phyloP scores from a whole-genome alignment of 768 basidiomycete genomes.

The Austroboletus festivus region DNA sequence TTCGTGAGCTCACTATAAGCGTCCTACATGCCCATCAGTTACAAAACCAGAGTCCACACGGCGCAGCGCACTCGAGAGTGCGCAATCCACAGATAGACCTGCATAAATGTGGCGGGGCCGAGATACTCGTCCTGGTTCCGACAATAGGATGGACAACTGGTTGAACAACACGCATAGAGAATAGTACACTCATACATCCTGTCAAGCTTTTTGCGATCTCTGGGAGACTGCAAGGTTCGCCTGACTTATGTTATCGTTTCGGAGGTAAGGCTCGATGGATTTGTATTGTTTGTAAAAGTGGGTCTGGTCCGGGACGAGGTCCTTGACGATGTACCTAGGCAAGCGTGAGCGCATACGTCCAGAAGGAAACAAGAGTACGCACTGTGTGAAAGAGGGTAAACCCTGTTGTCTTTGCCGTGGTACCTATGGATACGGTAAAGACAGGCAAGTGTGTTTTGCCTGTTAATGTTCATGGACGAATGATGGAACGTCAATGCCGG shows the following conservation, averaged over 20 bases:
- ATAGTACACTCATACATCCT: constrained; percentile 98
- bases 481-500: too few relatives aligned
- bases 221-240: constrained; percentile 86
- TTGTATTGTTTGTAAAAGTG: constrained; percentile 99
- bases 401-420: constrained; percentile 69
- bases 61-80: constrained; percentile 74
- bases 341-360: too few relatives aligned
- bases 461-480: constrained; percentile 99
- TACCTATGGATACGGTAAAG: constrained; percentile 91
- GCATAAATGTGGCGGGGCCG: constrained; percentile 94
- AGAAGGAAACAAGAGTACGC: constrained; percentile 31
- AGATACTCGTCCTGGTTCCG: constrained; percentile 99
- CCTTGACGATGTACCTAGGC: constrained; percentile 94
- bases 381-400: constrained; percentile 98
- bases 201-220: constrained; percentile 94
- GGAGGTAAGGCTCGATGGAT: constrained; percentile 94
- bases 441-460: constrained; percentile 96
- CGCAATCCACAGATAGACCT: constrained; percentile 97
- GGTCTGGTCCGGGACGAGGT: constrained; percentile 89
- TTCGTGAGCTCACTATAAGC: constrained; percentile 73
- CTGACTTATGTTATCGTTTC: constrained; percentile 88
- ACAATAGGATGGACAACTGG: constrained; percentile 97
- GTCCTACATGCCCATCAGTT: too few relatives aligned
- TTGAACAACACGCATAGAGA: constrained; percentile 95
- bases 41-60: background rate